Percentiles rank a stretch among this genome's conserved stretches.
These are phyloP conservation scores for Kwoniella shivajii DNA, from an alignment of 1,284 basidiomycete species.

Conservation along the genomic window DNA sequence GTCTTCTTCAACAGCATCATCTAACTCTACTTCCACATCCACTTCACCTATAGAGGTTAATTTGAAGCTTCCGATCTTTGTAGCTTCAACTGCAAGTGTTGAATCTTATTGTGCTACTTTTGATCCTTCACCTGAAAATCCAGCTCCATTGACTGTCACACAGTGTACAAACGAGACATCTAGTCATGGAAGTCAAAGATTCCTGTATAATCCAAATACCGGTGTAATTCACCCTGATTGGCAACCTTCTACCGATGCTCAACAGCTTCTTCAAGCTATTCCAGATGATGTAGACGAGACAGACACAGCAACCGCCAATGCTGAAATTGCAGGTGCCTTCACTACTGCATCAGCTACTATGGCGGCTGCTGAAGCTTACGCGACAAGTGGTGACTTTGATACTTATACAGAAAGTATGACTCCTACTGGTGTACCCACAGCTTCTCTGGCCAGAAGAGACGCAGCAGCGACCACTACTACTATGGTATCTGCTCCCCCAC, in stretches of 20 bases:
- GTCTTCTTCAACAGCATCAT: not conserved
- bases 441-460: conserved; percentile 4
- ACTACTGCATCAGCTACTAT: not conserved
- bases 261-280: conserved; percentile 22
- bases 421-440: not conserved
- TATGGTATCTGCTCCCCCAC: conserved; percentile 51
- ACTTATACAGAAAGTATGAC: conserved; percentile 2
- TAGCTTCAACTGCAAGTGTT: conserved; percentile 51
- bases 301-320: not conserved
- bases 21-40: conserved; percentile 17
- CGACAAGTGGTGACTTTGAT: not conserved
- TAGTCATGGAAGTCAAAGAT: conserved; percentile 61
- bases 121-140: conserved; percentile 58
- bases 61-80: conserved; percentile 59
- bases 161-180: conserved; percentile 52
- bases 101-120: conserved; percentile 65
- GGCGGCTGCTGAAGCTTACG: conserved; percentile 1
- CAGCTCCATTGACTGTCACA: conserved; percentile 60
- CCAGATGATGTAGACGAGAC: conserved; percentile 26
- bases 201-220: conserved; percentile 60
- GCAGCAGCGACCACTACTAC: conserved; percentile 2
- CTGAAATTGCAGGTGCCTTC: not conserved
- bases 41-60: conserved; percentile 52
- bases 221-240: conserved; percentile 63
- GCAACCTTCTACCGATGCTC: conserved; percentile 32